Percentiles rank a stretch among this genome's conserved stretches.
Conservation (phyloP, 192 early-diverging fungal species). For the Gryganskiella cystojenkinii region DNA sequence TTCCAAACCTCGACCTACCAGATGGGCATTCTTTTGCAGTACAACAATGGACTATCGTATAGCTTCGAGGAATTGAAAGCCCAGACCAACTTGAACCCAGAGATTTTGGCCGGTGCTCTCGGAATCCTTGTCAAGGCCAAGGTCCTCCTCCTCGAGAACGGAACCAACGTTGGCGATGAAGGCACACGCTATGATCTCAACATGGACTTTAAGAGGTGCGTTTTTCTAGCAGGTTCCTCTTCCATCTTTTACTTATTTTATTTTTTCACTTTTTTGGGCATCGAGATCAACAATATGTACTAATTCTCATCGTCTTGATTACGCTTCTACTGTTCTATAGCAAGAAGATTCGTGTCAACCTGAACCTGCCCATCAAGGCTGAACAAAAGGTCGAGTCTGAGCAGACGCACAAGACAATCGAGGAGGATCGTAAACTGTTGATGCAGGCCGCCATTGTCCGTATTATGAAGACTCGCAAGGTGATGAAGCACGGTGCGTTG, state of each 20-base stretch:
- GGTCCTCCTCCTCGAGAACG: slow-evolving; percentile 68
- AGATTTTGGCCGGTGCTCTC: slow-evolving; percentile 75
- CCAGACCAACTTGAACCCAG: slow-evolving; percentile 77
- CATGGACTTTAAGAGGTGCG: slow-evolving; percentile 75
- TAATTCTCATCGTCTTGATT: background rate
- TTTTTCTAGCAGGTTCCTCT: background rate
- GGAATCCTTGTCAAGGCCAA: slow-evolving; percentile 87
- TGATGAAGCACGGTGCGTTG: slow-evolving; percentile 84
- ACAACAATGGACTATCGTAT: slow-evolving; percentile 82
- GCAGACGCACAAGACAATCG: slow-evolving; percentile 92
- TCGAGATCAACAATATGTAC: background rate
- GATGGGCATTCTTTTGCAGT: slow-evolving; percentile 93
- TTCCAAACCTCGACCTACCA: slow-evolving; percentile 92
- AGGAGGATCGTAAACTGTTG: slow-evolving; percentile 89
- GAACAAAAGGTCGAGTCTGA: slow-evolving; percentile 93
- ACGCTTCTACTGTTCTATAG: slow-evolving; percentile 57
- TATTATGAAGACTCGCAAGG: slow-evolving; percentile 98
- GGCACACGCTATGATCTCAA: slow-evolving; percentile 80
- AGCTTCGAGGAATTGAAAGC: slow-evolving; percentile 81
- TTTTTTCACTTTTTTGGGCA: background rate
- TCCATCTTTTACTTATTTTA: too few species aligned
- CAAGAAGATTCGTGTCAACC: slow-evolving; percentile 90
- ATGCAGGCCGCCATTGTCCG: slow-evolving; percentile 99
- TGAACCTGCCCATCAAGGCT: slow-evolving; percentile 85
- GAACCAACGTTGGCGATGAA: slow-evolving; percentile 64